A percentile compares a stretch with the other conserved stretches of the same genome.
Evolutionary conservation across 108 stramenopile genomes (phyloP).

Genomic region (Thalassiosira profunda): DNA sequence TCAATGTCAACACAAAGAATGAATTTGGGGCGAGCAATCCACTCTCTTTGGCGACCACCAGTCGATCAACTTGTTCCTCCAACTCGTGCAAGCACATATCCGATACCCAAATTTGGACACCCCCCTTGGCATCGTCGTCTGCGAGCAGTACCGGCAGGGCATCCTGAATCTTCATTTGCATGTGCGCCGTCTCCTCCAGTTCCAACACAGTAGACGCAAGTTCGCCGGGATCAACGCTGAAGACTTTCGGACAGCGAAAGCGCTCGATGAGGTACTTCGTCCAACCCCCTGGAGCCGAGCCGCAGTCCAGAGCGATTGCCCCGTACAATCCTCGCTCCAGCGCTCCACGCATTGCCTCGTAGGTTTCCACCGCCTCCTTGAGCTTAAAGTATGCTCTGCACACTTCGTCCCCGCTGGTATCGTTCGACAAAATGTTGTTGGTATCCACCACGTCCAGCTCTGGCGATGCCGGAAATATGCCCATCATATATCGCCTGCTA

Average conservation of each 20-base stretch:
- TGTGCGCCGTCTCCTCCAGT: conserved; percentile 5
- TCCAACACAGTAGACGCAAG: conserved; percentile 14
- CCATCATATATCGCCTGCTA: background rate
- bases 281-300: conserved; percentile 63
- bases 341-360: background rate
- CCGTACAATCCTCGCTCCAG: background rate
- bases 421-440: background rate
- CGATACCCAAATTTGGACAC: conserved; percentile 29
- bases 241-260: conserved; percentile 11
- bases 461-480: background rate
- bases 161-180: conserved; percentile 15
- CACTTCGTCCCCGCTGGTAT: conserved; percentile 16
- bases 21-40: conserved; percentile 23
- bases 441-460: conserved; percentile 1
- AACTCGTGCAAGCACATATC: conserved; percentile 54
- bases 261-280: conserved; percentile 47
- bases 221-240: conserved; percentile 53
- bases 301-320: conserved; percentile 47
- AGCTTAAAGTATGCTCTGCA: conserved; percentile 54
- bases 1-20: conserved; percentile 52
- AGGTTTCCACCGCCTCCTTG: conserved; percentile 50
- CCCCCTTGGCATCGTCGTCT: background rate
- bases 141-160: conserved; percentile 11
- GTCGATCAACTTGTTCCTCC: conserved; percentile 28
- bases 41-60: conserved; percentile 22